Percentiles rank a stretch among this genome's conserved stretches.
These are phyloP conservation scores for Hypoxylon fuscum DNA, from an alignment of 495 filamentous ascomycete species.

Conservation along the genomic window DNA sequence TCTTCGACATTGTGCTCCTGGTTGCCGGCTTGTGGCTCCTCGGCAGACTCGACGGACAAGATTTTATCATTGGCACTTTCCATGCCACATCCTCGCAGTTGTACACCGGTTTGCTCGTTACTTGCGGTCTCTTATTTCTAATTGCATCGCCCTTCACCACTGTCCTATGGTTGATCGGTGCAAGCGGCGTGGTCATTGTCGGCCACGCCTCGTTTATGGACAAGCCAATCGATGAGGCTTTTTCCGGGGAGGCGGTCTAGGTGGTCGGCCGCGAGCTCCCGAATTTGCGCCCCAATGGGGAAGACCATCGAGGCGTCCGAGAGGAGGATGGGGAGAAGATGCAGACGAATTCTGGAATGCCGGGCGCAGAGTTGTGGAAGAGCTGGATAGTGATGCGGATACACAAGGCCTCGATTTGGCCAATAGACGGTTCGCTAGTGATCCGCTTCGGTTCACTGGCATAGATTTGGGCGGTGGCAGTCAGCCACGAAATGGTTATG, in stretches of 20 bases:
- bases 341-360: constrained; percentile 53
- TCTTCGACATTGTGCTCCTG: constrained; percentile 92
- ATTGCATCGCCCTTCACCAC: constrained; percentile 82
- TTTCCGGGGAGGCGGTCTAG: constrained; percentile 99
- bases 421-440: constrained; percentile 61
- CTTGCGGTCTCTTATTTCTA: constrained; percentile 84
- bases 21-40: constrained; percentile 88
- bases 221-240: constrained; percentile 99
- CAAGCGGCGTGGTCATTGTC: constrained; percentile 87
- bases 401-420: constrained; percentile 65
- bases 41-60: constrained; percentile 83
- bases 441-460: constrained; percentile 70
- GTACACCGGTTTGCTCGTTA: constrained; percentile 84
- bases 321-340: constrained; percentile 67
- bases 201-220: constrained; percentile 97
- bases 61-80: constrained; percentile 84
- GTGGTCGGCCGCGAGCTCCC: constrained; percentile 99
- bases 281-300: constrained; percentile 93
- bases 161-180: constrained; percentile 93
- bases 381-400: constrained; percentile 73
- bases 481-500: constrained; percentile 50
- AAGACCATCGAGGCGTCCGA: constrained; percentile 94
- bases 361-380: constrained; percentile 68
- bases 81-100: constrained; percentile 91
- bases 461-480: constrained; percentile 63